Conservation (phyloP, 495 filamentous ascomycete species). For the Talaromyces nanjingensis region DNA sequence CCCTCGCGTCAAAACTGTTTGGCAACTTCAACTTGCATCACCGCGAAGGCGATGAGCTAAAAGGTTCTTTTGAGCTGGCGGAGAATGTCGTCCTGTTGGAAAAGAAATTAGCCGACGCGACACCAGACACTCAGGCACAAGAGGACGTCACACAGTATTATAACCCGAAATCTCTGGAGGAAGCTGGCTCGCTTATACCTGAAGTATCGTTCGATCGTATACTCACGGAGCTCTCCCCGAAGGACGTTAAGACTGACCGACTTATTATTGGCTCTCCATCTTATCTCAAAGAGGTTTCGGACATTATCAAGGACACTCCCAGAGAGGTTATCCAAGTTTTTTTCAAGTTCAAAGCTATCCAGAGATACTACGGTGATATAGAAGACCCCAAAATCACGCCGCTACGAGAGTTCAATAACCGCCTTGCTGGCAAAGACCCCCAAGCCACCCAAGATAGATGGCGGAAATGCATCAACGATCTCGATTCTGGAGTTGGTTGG, state of each 20-base stretch:
- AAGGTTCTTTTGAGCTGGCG: conserved; percentile 15
- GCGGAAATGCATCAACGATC: conserved; percentile 55
- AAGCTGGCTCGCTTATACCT: conserved; percentile 46
- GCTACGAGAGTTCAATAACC: conserved; percentile 51
- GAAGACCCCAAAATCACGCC: conserved; percentile 54
- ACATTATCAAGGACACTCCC: conserved; percentile 37
- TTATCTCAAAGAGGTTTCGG: conserved; percentile 46
- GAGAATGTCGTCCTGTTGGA: conserved; percentile 52
- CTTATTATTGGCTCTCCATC: conserved; percentile 52
- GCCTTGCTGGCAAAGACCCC: conserved; percentile 52
- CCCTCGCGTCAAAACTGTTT: conserved; percentile 39
- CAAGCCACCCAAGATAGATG: conserved; percentile 59
- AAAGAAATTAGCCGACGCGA: conserved; percentile 50
- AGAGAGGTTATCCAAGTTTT: conserved; percentile 47
- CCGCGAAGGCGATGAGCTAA: background rate
- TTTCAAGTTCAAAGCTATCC: conserved; percentile 56
- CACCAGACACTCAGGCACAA: conserved; percentile 50
- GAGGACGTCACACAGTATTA: conserved; percentile 56
- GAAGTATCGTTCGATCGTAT: conserved; percentile 47
- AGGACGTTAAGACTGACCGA: conserved; percentile 39
- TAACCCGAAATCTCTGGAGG: conserved; percentile 46
- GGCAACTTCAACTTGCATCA: conserved; percentile 5
- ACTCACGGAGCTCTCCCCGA: conserved; percentile 45
- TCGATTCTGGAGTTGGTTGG: conserved; percentile 53
- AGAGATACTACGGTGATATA: conserved; percentile 40